Evolutionary conservation across 768 basidiomycete genomes (phyloP).

Genomic region (Macrocybe gigantea): DNA sequence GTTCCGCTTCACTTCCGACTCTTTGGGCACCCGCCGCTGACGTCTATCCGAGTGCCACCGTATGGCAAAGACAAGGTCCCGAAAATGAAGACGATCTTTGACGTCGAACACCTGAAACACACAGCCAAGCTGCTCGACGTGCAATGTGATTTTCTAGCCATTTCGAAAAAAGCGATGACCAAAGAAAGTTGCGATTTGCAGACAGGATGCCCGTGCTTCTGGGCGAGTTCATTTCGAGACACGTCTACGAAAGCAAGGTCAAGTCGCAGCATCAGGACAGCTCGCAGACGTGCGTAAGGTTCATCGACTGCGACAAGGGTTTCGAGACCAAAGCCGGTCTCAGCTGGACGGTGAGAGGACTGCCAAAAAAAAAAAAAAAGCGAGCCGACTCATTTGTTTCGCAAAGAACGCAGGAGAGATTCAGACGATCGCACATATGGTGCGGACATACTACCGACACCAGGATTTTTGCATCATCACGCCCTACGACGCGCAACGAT

Average conservation of each 20-base stretch:
- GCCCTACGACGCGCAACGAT: constrained; percentile 69
- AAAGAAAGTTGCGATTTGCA: constrained; percentile 5
- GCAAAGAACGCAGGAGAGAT: neutral
- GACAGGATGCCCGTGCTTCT: constrained; percentile 64
- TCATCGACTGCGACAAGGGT: constrained; percentile 44
- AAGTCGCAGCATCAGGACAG: constrained; percentile 37
- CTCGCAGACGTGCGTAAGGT: constrained; percentile 38
- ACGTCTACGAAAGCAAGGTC: constrained; percentile 50
- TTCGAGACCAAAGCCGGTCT: constrained; percentile 21
- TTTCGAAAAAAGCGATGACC: no score
- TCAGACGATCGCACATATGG: constrained; percentile 25
- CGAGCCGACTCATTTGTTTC: neutral
- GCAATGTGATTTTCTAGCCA: constrained; percentile 67
- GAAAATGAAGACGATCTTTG: constrained; percentile 56
- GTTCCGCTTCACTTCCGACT: constrained; percentile 3
- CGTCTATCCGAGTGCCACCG: constrained; percentile 48
- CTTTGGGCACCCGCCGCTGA: constrained; percentile 8
- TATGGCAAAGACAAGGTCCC: constrained; percentile 50
- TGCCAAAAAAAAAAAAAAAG: no score
- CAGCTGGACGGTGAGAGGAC: constrained; percentile 31
- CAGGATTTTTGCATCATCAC: constrained; percentile 43
- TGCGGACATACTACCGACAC: constrained; percentile 33
- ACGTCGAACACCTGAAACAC: constrained; percentile 40
- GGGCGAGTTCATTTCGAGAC: constrained; percentile 53
- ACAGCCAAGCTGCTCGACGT: constrained; percentile 45